Evolutionary conservation across 2,329 filamentous ascomycete genomes (phyloP).

Genomic region (Colletotrichum sp.): DNA sequence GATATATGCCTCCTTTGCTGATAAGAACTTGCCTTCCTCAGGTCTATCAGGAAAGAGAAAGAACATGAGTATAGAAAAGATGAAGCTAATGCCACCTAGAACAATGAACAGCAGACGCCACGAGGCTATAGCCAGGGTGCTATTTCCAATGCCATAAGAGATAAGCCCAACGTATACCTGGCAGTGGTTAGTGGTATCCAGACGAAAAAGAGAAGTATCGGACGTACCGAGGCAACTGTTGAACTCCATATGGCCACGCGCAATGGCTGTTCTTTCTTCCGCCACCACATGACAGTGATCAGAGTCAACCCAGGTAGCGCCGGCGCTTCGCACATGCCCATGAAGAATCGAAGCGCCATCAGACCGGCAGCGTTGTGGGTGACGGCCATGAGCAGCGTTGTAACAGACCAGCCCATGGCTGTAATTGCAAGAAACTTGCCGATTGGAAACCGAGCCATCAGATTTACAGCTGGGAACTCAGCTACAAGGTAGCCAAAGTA

Average conservation of each 20-base stretch:
- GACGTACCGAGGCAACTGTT: neutral
- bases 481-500: constrained; percentile 55
- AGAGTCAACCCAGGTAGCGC: constrained; percentile 63
- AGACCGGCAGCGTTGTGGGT: constrained; percentile 60
- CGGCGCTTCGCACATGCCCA: constrained; percentile 62
- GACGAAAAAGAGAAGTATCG: neutral
- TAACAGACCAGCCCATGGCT: constrained; percentile 52
- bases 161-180: neutral
- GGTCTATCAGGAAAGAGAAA: constrained; percentile 27
- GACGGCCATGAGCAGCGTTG: constrained; percentile 53
- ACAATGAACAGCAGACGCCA: constrained; percentile 38
- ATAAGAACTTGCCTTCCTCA: constrained; percentile 14
- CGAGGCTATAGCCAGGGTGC: neutral
- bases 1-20: constrained; percentile 15
- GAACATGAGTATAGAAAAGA: constrained; percentile 29
- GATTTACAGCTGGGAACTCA: constrained; percentile 48
- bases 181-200: neutral
- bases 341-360: constrained; percentile 60
- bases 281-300: constrained; percentile 61
- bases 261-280: constrained; percentile 4
- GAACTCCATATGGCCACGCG: neutral
- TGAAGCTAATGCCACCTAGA: constrained; percentile 35
- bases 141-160: neutral
- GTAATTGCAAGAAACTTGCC: constrained; percentile 51
- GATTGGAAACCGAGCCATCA: constrained; percentile 52